Evolutionary conservation across 1,139 yeast genomes (phyloP), one percentile per base, ranked within the genome.

Genomic region (Pichia inconspicua): DNA sequence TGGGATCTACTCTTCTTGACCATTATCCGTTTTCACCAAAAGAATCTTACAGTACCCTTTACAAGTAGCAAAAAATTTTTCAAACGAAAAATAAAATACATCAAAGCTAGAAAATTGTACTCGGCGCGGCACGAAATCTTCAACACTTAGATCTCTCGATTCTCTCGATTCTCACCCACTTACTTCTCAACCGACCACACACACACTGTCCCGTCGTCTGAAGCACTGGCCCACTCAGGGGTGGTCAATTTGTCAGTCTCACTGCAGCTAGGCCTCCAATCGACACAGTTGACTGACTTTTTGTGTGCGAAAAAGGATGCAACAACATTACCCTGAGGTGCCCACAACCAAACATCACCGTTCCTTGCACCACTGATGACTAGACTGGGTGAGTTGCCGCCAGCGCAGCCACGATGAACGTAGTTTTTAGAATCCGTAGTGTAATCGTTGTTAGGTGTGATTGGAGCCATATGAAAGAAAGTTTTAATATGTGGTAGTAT

Each of bases 291-390:
- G 50, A 88, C 83, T 44, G 81, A 70, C 1, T 80, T 80, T 15
- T 66, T 66, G 61, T 92, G 97, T 0, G 85, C 96, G 9, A 74
- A 66, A 36, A 82, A 59, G 2, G 73, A 75, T 11, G 82, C 81
- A 4, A 89, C 68, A 30, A 88, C 71, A 51, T 83, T 81, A 5
- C 95, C 92, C 47, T 75, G 74, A 39, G 84, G 72, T 58, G 86
- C 87, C 96, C 96, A 89, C 7, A 89, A 70, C 64, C 82, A 88
- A 5, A 88, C 75, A 51, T 75, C 73, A 0, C 92, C 89, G 61
- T 87, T 94, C 59, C 85, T 94, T 42, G 94, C 81, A 1, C 97
- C 97, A 57, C 90, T 80, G 17, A 85, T 68, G 0, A 88, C 78
- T 45, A 87, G 69, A 82, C 82, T 58, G 84, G 95, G 51, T 78